Evolutionary conservation across 75 land plant genomes (phyloP).

Genomic region (Pinus taeda): DNA sequence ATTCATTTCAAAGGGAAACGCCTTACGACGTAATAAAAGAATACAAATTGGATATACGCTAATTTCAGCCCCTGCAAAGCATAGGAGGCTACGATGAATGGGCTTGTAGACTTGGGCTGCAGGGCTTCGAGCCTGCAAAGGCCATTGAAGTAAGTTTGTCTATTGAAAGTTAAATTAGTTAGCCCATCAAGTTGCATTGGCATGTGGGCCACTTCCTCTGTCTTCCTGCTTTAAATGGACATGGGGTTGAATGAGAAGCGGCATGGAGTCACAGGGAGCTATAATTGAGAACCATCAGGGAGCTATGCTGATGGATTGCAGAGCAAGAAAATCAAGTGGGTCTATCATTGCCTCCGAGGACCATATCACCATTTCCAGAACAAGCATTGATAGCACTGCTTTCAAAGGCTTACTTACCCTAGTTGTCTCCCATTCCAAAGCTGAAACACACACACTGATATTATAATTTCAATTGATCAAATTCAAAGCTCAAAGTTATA

Average conservation of each 20-base stretch:
- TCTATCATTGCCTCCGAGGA: conserved; percentile 18
- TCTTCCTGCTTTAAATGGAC: conserved; percentile 63
- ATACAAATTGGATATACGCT: too few relatives aligned
- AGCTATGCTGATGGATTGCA: conserved; percentile 45
- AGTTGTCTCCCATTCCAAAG: conserved; percentile 8
- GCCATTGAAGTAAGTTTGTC: too few relatives aligned
- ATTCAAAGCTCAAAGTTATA: not conserved
- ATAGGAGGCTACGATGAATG: too few relatives aligned
- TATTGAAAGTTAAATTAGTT: not conserved
- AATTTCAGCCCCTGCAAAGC: too few relatives aligned
- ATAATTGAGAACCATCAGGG: conserved; percentile 65
- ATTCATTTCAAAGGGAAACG: too few relatives aligned
- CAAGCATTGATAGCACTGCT: not conserved
- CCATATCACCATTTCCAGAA: not conserved
- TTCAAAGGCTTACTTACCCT: not conserved
- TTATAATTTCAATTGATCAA: not conserved
- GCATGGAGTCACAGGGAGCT: conserved; percentile 74
- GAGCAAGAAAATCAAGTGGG: conserved; percentile 55
- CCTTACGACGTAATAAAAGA: too few relatives aligned
- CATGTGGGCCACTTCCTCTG: conserved; percentile 52
- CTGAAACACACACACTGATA: not conserved
- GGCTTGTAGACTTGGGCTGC: too few relatives aligned
- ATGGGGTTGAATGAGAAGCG: conserved; percentile 57
- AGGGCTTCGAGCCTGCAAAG: too few relatives aligned
- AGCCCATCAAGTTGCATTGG: conserved; percentile 34